Base-by-base conservation (phyloP, 495 filamentous ascomycete genomes). In the Penicillium waksmanii region DNA sequence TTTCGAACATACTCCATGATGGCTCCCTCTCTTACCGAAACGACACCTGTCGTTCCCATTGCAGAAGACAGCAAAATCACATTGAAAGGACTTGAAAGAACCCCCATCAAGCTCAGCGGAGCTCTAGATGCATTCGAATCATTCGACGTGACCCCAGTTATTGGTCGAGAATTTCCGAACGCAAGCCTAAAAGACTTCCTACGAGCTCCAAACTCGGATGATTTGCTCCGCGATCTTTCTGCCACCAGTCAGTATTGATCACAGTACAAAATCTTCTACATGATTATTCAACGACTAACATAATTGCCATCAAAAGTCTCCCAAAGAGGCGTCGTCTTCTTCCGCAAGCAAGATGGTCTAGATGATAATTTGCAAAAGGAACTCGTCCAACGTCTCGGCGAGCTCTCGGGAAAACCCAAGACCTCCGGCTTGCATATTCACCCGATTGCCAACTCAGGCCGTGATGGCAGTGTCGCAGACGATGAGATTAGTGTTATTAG, bases 261-360 rank as follows among this genome's bases (percentile, higher is more conserved):
- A 23, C 18, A 19, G 7, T 33, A 40, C n/a, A n/a, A 34, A 35
- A n/a, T 51, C 43, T 43, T 46, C 1, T 6, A 18, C 46, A 18
- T 21, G 1, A 3, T 1, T 3, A 23, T 23, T 23, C 23, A 23
- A 23, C 1, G 3, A 23, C 23, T 23, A 23, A 23, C 23, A 23
- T 23, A 3, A 23, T 3, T 23, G 2, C 23, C 23, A 23, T 23
- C 23, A 23, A 23, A 34, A 93, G 90, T 95, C 63, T 93, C 89
- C 15, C 85, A 88, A 62, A 85, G 90, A 0, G 89, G 89, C 3
- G 91, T 95, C 0, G 90, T 93, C 42, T 92, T 92, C 78, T 91
- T 95, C 76, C 87, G 89, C 27, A 81, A 84, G 36, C 90, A 93
- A 62, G 83, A 91, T 68, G 80, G 76, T 53, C 70, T 90, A 8